phyloP scores from a whole-genome alignment of 352 stramenopile genomes.

The Pythium biforme region DNA sequence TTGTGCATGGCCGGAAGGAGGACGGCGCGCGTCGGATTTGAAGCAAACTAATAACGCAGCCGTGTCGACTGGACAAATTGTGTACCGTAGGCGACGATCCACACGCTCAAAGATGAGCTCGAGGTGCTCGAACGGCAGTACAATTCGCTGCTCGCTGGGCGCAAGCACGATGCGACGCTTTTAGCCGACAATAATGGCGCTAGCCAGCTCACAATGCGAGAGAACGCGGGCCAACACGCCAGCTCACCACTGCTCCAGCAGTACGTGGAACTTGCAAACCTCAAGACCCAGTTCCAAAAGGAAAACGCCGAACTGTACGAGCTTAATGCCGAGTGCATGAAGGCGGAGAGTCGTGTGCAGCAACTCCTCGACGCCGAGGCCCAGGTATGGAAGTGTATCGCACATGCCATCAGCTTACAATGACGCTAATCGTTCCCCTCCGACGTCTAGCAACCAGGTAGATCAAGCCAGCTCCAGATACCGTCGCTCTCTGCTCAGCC shows the following conservation, averaged over 20 bases:
- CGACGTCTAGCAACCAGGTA: not conserved
- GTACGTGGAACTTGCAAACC: constrained; percentile 44
- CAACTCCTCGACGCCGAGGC: constrained; percentile 50
- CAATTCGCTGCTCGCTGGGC: constrained; percentile 29
- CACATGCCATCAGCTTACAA: not conserved
- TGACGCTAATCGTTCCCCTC: not conserved
- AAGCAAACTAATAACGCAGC: not conserved
- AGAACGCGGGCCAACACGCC: not conserved
- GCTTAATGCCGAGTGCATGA: constrained; percentile 32
- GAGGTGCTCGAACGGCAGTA: constrained; percentile 48
- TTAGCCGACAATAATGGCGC: not conserved
- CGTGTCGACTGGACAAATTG: not conserved
- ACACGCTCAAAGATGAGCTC: constrained; percentile 46
- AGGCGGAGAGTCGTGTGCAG: constrained; percentile 49
- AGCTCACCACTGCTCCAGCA: constrained; percentile 31
- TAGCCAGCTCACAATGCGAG: too few species aligned
- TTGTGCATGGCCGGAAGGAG: not conserved
- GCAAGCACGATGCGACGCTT: not conserved
- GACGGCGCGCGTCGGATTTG: not conserved
- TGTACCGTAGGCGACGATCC: constrained; percentile 40
- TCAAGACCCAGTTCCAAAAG: constrained; percentile 43
- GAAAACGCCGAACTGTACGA: constrained; percentile 64
- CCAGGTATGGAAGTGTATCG: constrained; percentile 18
- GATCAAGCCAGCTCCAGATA: not conserved
- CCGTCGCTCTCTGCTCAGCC: not conserved